Percentiles rank a stretch among this genome's conserved stretches.
phyloP scores from a whole-genome alignment of 495 filamentous ascomycete genomes.

The Aspergillus baeticus region DNA sequence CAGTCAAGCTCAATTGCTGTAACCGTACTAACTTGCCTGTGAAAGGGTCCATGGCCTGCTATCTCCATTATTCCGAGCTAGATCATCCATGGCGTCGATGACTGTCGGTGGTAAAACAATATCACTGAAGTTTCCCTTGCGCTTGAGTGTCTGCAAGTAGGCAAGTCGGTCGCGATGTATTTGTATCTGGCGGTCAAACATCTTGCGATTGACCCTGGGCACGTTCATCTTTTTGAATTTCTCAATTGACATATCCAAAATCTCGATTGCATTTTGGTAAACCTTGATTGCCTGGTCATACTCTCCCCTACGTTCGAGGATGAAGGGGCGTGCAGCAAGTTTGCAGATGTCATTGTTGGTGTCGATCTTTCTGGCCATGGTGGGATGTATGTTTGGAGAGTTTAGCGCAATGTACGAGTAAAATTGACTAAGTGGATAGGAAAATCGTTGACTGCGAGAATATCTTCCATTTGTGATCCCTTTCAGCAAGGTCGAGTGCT shows the following conservation, averaged over 20 bases:
- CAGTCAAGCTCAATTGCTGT: too few species aligned
- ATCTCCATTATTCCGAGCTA: neutral
- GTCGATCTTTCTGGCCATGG: neutral
- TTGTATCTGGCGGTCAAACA: slow-evolving; percentile 21
- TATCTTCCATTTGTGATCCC: too few species aligned
- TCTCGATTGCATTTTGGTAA: slow-evolving; percentile 20
- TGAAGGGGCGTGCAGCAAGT: slow-evolving; percentile 17
- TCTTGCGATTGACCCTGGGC: slow-evolving; percentile 19
- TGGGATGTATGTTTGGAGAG: too few species aligned
- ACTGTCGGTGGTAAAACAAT: slow-evolving; percentile 16
- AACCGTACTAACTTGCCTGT: slow-evolving; percentile 9
- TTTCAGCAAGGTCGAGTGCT: too few species aligned
- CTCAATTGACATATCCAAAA: slow-evolving; percentile 7
- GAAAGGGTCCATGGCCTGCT: slow-evolving; percentile 11
- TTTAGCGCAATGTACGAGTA: too few species aligned
- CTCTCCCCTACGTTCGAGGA: slow-evolving; percentile 25
- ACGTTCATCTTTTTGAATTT: slow-evolving; percentile 17
- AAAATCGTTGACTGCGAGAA: too few species aligned
- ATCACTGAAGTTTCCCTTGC: slow-evolving; percentile 9
- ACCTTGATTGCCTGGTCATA: slow-evolving; percentile 35
- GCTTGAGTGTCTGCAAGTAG: slow-evolving; percentile 11
- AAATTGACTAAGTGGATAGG: too few species aligned
- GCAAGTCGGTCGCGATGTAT: slow-evolving; percentile 18
- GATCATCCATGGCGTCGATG: slow-evolving; percentile 13
- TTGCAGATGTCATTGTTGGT: slow-evolving; percentile 20